Evolutionary conservation across 1,284 basidiomycete species (phyloP), one percentile per base, ranked within the genome.

Genomic region (Boletus semigastroideus): DNA sequence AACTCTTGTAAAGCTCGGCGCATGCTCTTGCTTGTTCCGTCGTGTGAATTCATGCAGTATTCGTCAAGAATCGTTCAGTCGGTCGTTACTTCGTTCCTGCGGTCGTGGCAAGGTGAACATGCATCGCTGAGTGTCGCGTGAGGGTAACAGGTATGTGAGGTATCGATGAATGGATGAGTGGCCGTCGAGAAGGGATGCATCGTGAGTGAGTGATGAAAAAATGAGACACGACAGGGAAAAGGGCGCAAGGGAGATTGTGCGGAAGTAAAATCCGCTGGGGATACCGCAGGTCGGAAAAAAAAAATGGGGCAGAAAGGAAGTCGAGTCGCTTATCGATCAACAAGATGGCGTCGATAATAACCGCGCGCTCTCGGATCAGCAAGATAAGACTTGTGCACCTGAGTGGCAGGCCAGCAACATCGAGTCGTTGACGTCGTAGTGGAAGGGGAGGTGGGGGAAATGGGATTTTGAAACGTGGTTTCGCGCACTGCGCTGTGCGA

Each of bases 41-140:
- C 51, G 59, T 57, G 53, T 60, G 60, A 60, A 53, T 63, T 71
- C 68, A 58, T 70, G 53, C 54, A 63, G 51, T 59, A 64, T 74
- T 79, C 76, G 68, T 79, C 75, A 76, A 78, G 73, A 78, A 77
- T 75, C 69, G 46, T 68, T 66, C 67, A 56, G 54, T 70, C 61
- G 56, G 58, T 72, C 61, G 59, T 72, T 68, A 58, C 51, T 51
- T 73, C 72, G 66, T 74, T 64, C 63, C 68, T 69, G 68, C 70
- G 70, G 72, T 67, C 63, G 69, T 70, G 57, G 63, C 64, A 65
- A 66, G 62, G 57, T 59, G 53, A 57, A 45, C 51, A 61, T 44
- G 59, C 49, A 54, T 49, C 54, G 48, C 39, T 33, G 50, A 46
- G 31, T 46, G 41, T 51, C 61, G 51, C 46, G 49, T 65, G 58